A percentile compares a stretch with the other conserved stretches of the same genome.
Conservation (phyloP, 78 protist genomes). For the Tieghemostelium lacteum region DNA sequence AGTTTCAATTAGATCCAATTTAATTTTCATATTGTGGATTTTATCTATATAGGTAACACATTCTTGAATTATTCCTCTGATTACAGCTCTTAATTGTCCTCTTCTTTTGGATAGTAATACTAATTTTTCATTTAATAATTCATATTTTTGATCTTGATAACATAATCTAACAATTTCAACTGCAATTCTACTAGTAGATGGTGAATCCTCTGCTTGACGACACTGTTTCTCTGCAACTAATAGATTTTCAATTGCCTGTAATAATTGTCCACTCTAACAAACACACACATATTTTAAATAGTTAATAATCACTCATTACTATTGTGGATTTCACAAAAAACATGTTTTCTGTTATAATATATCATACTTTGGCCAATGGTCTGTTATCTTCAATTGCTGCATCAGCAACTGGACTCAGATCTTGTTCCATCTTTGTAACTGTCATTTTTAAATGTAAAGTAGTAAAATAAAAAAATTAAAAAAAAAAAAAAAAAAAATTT, state of each 20-base stretch:
- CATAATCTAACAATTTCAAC: conserved; percentile 73
- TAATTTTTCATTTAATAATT: conserved; percentile 65
- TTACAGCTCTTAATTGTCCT: conserved; percentile 81
- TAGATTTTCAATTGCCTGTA: conserved; percentile 77
- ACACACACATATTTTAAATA: background rate
- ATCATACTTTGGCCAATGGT: conserved; percentile 33
- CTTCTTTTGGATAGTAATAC: conserved; percentile 79
- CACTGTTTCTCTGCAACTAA: conserved; percentile 74
- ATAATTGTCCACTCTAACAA: conserved; percentile 15
- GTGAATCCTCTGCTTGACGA: conserved; percentile 81
- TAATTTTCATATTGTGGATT: conserved; percentile 45
- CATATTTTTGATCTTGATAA: conserved; percentile 52
- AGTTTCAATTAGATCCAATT: conserved; percentile 71
- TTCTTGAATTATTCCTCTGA: conserved; percentile 76
- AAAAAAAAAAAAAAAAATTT: no score
- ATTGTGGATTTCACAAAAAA: background rate
- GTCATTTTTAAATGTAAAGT: background rate
- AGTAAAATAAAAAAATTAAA: background rate
- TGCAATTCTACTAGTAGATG: conserved; percentile 77
- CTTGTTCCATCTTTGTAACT: conserved; percentile 51
- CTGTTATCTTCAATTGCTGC: conserved; percentile 30
- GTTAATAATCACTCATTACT: background rate
- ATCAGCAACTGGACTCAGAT: conserved; percentile 47
- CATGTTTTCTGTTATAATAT: background rate
- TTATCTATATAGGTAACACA: conserved; percentile 68